Evolutionary conservation across 139 green algal species (phyloP).

Genomic region (Nannochloris sp.): DNA sequence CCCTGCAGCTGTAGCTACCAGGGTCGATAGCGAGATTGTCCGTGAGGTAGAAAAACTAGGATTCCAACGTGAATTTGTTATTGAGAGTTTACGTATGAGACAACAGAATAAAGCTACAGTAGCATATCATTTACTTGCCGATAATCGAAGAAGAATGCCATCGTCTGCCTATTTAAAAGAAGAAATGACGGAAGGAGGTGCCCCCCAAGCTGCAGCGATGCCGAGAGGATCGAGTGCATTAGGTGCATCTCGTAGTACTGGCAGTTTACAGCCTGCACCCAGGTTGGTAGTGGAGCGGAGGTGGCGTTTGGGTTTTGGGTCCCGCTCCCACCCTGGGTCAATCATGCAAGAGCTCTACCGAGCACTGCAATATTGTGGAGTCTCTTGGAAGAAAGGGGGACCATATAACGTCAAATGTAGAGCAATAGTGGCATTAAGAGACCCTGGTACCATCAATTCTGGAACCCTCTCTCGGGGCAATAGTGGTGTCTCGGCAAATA

Average conservation of each 20-base stretch:
- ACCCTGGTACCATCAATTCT: neutral
- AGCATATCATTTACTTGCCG: conserved; percentile 89
- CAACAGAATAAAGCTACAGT: conserved; percentile 94
- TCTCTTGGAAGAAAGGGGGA: conserved; percentile 89
- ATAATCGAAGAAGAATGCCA: conserved; percentile 65
- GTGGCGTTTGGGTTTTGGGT: conserved; percentile 75
- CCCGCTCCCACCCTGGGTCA: conserved; percentile 60
- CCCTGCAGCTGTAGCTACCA: conserved; percentile 29
- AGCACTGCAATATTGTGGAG: conserved; percentile 34
- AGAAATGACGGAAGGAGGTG: conserved; percentile 46
- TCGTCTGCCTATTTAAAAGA: conserved; percentile 50
- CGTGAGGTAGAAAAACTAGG: conserved; percentile 75
- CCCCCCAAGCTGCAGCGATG: neutral
- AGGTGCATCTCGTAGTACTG: conserved; percentile 1
- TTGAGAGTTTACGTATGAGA: conserved; percentile 56
- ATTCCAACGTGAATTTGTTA: conserved; percentile 65
- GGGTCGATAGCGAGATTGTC: conserved; percentile 76
- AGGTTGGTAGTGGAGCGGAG: conserved; percentile 81
- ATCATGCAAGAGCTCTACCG: conserved; percentile 76
- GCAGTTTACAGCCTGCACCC: conserved; percentile 14
- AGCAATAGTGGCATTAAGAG: conserved; percentile 25
- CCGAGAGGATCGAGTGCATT: neutral
- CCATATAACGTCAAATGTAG: conserved; percentile 93
- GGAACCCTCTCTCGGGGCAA: neutral
- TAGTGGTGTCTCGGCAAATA: conserved; percentile 1